These are phyloP conservation scores for Cercospora nicotianae DNA, from an alignment of 2,329 filamentous ascomycete genomes.

Conservation along the genomic window DNA sequence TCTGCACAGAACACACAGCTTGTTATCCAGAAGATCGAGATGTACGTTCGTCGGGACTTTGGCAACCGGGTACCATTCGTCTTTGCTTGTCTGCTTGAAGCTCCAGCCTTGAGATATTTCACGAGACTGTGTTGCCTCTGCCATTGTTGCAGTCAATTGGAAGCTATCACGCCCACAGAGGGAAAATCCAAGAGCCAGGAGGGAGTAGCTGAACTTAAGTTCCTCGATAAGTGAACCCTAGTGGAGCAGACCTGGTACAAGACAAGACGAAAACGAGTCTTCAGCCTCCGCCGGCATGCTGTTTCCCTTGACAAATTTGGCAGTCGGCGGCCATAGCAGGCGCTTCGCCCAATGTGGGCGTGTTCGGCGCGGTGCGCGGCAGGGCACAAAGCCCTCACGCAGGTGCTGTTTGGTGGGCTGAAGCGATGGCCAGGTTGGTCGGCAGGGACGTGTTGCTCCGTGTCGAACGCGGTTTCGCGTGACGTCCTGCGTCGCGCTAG, in stretches of 20 bases:
- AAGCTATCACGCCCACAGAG: background rate
- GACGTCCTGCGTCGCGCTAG: background rate
- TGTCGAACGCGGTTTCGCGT: slow-evolving; percentile 15
- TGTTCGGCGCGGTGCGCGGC: background rate
- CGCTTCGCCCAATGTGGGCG: background rate
- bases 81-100: slow-evolving; percentile 47
- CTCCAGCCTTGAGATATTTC: slow-evolving; percentile 45
- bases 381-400: background rate
- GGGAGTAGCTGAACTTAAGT: background rate
- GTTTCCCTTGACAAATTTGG: slow-evolving; percentile 18
- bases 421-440: background rate
- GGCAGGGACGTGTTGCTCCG: slow-evolving; percentile 11
- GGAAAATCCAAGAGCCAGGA: background rate
- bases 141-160: slow-evolving; percentile 16
- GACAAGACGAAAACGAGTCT: background rate
- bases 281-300: slow-evolving; percentile 3
- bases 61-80: slow-evolving; percentile 48
- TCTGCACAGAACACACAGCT: slow-evolving; percentile 40
- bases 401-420: background rate
- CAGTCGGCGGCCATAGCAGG: background rate
- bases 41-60: slow-evolving; percentile 52
- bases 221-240: background rate
- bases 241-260: background rate
- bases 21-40: slow-evolving; percentile 49
- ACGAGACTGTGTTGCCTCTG: slow-evolving; percentile 26